Percentiles rank a stretch among this genome's conserved stretches.
These are phyloP conservation scores for Boletus rufocinnamomeus DNA, from an alignment of 768 basidiomycete species.

Conservation along the genomic window DNA sequence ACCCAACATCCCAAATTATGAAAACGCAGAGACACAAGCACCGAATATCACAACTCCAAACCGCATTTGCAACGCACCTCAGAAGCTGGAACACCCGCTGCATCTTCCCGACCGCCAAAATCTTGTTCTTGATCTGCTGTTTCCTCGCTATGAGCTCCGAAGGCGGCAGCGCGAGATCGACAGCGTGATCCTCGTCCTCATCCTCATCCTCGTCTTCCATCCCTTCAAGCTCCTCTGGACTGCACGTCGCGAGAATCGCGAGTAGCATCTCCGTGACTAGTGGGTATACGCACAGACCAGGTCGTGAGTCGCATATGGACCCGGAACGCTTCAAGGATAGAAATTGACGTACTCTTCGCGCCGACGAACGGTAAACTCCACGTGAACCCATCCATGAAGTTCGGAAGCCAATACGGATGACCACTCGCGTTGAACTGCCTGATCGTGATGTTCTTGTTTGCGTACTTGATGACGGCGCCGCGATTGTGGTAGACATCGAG, in stretches of 20 bases:
- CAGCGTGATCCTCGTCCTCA: slow-evolving; percentile 27
- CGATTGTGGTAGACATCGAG: slow-evolving; percentile 98
- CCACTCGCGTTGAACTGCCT: slow-evolving; percentile 79
- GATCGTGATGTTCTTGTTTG: slow-evolving; percentile 96
- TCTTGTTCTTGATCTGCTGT: slow-evolving; percentile 90
- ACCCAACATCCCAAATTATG: neutral
- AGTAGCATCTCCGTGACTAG: slow-evolving; percentile 97
- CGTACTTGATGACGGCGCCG: slow-evolving; percentile 96
- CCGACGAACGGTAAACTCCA: slow-evolving; percentile 99
- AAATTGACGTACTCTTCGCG: slow-evolving; percentile 80
- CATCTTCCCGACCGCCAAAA: slow-evolving; percentile 89
- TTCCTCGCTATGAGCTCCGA: slow-evolving; percentile 54
- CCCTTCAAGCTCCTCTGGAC: slow-evolving; percentile 86
- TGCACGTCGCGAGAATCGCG: slow-evolving; percentile 91
- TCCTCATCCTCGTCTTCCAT: slow-evolving; percentile 55
- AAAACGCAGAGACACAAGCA: neutral
- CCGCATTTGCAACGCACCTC: slow-evolving; percentile 53
- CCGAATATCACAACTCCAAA: neutral
- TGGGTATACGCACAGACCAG: neutral
- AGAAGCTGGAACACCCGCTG: slow-evolving; percentile 87
- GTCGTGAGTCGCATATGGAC: neutral
- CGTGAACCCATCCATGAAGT: slow-evolving; percentile 98
- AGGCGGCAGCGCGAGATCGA: slow-evolving; percentile 36
- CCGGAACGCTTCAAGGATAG: neutral
- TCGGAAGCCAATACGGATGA: slow-evolving; percentile 95